A percentile compares a stretch with the other conserved stretches of the same genome.
These are phyloP conservation scores for Trichoderma sp. DNA, from an alignment of 2,329 filamentous ascomycete species.

Conservation along the genomic window DNA sequence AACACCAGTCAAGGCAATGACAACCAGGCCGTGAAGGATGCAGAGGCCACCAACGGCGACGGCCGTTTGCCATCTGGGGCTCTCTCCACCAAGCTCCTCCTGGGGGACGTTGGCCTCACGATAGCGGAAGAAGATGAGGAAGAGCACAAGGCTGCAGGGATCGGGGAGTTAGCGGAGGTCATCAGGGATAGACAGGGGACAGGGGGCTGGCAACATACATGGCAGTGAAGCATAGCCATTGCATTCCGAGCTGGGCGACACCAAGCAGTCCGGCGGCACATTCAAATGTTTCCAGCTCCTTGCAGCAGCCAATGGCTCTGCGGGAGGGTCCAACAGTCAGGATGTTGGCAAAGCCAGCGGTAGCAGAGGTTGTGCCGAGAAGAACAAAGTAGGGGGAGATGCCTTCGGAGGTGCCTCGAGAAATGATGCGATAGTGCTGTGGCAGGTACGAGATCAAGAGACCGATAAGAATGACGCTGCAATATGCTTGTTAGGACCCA, in stretches of 20 bases:
- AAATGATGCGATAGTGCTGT: slow-evolving; percentile 89
- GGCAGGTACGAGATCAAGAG: slow-evolving; percentile 92
- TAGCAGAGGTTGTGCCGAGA: slow-evolving; percentile 87
- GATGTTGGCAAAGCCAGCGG: slow-evolving; percentile 88
- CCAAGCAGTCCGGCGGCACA: slow-evolving; percentile 84
- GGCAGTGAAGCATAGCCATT: slow-evolving; percentile 87
- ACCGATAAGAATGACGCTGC: slow-evolving; percentile 73
- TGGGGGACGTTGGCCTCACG: slow-evolving; percentile 49
- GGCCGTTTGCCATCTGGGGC: slow-evolving; percentile 74
- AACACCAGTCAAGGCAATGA: slow-evolving; percentile 65
- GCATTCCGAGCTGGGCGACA: slow-evolving; percentile 84
- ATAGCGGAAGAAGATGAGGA: slow-evolving; percentile 87
- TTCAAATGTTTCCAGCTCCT: slow-evolving; percentile 73
- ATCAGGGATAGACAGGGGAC: not conserved
- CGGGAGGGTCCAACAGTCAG: slow-evolving; percentile 80
- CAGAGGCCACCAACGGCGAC: slow-evolving; percentile 70
- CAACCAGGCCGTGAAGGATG: slow-evolving; percentile 70
- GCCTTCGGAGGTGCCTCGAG: slow-evolving; percentile 81
- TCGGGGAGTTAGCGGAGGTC: slow-evolving; percentile 23
- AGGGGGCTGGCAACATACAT: slow-evolving; percentile 61
- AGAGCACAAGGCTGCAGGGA: slow-evolving; percentile 72
- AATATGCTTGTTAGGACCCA: not conserved
- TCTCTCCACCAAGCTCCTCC: slow-evolving; percentile 48
- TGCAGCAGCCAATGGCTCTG: slow-evolving; percentile 82
- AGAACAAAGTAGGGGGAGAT: slow-evolving; percentile 95